Evolutionary conservation across 768 basidiomycete genomes (phyloP), one percentile per base, ranked within the genome.

Genomic region (Mrakia hoshinonis): DNA sequence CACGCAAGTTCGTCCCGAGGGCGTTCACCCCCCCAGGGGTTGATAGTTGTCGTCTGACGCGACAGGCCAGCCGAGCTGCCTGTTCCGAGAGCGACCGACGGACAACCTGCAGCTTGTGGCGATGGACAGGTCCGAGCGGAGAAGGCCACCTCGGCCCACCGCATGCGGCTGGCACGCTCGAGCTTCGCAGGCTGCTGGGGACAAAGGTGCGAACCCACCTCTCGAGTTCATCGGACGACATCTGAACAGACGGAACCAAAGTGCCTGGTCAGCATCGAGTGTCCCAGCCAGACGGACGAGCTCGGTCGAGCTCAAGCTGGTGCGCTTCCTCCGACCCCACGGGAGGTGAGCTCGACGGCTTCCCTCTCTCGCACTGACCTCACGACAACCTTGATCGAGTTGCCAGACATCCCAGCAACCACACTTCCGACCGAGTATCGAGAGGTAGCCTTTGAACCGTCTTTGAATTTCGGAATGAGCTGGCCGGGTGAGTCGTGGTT

Each of bases 191-290:
- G 6, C 52, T 31, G 15, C 3, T 1, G 1, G 34, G 22, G 6
- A 10, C 13, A 34, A 29, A 7, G 12, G 26, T 54, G 39, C 6
- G 39, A 6, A 69, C 87, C 78, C 76, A 93, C 93, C 94, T 81
- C 94, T 88, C 77, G 88, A 82, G 80, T 99, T 99, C 81, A 98
- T 88, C 67, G 95, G 95, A 76, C 95, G 85, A 84, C 94, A 97
- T 87, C 95, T 90, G n/a, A 74, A 90, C 88, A 63, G 90, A 6
- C 1, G 9, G 1, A 63, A 36, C 43, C 4, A 49, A 9, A 6
- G 34, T 1, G 24, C 9, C 12, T 0, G 68, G 39, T 49, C 46
- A 54, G 43, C 60, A 43, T 29, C 24, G 24, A 66, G 34, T 29
- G n/a, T 22, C 29, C n/a, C 22, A 38, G 38, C 24, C 22, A 24